phyloP scores from a whole-genome alignment of 345 rosid species.

The Eucalyptus victrix region DNA sequence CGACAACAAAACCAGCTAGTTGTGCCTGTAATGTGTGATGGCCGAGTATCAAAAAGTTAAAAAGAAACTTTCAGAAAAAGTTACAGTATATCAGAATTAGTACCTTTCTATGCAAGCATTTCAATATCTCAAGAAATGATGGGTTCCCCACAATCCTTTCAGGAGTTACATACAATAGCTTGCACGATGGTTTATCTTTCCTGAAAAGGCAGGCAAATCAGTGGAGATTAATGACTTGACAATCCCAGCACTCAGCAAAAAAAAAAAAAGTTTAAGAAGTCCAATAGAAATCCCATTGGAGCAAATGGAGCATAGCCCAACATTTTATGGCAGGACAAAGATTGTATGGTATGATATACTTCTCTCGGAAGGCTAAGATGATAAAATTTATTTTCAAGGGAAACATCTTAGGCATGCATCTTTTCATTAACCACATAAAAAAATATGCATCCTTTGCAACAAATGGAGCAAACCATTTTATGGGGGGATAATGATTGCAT shows the following conservation, averaged over 20 bases:
- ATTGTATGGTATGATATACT: too few relatives aligned
- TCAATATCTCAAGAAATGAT: slow-evolving; percentile 49
- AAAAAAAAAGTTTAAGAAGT: neutral
- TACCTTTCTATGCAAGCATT: slow-evolving; percentile 64
- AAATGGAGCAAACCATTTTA: neutral
- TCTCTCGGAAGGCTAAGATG: too few relatives aligned
- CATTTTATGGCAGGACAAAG: rapidly evolving
- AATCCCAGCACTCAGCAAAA: neutral
- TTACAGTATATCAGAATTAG: neutral
- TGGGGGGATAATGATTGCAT: neutral
- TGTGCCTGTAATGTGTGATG: slow-evolving; percentile 34
- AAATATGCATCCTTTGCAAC: neutral
- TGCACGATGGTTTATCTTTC: slow-evolving; percentile 55
- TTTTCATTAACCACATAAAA: neutral
- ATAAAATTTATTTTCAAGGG: too few relatives aligned
- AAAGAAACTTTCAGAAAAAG: neutral
- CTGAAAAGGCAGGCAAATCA: slow-evolving; percentile 6
- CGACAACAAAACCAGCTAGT: slow-evolving; percentile 81
- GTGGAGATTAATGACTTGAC: neutral
- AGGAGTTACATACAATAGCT: slow-evolving; percentile 91
- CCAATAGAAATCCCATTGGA: neutral
- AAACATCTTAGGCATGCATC: neutral
- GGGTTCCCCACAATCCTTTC: slow-evolving; percentile 78
- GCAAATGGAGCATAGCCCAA: neutral
- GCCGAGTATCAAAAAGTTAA: neutral